Base-by-base conservation (phyloP, 768 basidiomycete genomes). In the Trametes coccinea region DNA sequence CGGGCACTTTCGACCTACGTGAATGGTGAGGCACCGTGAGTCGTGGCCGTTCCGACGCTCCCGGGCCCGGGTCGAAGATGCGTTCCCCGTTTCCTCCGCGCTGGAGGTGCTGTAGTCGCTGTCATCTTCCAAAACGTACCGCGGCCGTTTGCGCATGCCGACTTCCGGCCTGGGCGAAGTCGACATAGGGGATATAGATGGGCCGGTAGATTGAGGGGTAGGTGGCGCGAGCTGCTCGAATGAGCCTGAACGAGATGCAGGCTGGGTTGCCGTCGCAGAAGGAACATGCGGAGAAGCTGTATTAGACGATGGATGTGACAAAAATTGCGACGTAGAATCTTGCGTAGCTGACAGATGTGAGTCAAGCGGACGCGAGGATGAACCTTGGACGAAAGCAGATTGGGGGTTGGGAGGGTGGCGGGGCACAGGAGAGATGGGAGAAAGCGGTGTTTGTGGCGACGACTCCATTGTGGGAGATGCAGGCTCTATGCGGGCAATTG, bases 21-120 rank as follows among this genome's bases (percentile, higher is more conserved):
- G 84, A 27, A 91, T 84, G 0, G 88, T 90, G 41, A 87, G 76
- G 72, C 83, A 84, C 10, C 84, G 81, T 44, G 70, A 83, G 71
- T 89, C 88, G 63, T 86, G 88, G 53, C 86, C 84, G 63, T 81
- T 88, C 17, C 67, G 70, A 27, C 89, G 78, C 62, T 80, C 81
- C 41, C 71, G 53, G 0, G 76, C 80, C 3, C 71, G 74, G 22
- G 67, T 56, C 8, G 59, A 71, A 8, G 66, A 62, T 29, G 66
- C 61, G 8, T 75, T 71, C 16, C 70, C 69, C n/a, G 75, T 75
- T 9, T 71, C 76, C 41, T 77, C 78, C 16, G 76, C 78, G 45
- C 70, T 76, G 17, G 67, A 73, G 57, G 70, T 73, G 2, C 62
- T 61, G 44, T 53, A 55, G 16, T 64, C 63, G 34, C 56, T 67